A percentile compares a stretch with the other conserved stretches of the same genome.
phyloP scores from a whole-genome alignment of 192 early-diverging fungal species.

The Podila epigama region DNA sequence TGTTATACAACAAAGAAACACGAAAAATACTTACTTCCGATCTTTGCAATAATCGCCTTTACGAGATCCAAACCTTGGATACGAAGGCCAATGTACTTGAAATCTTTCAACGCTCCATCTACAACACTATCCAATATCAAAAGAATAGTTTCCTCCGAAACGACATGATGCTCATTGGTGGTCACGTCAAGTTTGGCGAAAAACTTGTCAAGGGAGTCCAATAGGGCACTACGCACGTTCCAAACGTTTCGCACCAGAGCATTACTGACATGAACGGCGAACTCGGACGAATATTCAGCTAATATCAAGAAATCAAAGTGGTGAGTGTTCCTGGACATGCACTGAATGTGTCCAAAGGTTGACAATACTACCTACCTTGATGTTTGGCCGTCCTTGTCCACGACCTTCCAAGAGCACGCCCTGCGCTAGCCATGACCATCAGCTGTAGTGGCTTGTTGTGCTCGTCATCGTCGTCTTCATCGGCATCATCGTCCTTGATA shows the following conservation, averaged over 20 bases:
- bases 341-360: not conserved
- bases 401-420: conserved; percentile 67
- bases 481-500: conserved; percentile 51
- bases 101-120: conserved; percentile 59
- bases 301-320: not conserved
- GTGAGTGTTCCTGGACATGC: not conserved
- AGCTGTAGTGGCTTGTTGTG: conserved; percentile 66
- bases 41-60: conserved; percentile 39
- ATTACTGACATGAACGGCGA: conserved; percentile 55
- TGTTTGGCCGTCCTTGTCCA: conserved; percentile 51
- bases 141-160: conserved; percentile 27
- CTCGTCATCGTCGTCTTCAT: conserved; percentile 67
- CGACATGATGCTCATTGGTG: not conserved
- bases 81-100: conserved; percentile 70
- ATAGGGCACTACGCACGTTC: conserved; percentile 80
- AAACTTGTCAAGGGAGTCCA: conserved; percentile 70
- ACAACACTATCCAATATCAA: conserved; percentile 52
- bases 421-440: conserved; percentile 71
- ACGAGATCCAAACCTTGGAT: conserved; percentile 62
- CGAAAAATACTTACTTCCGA: conserved; percentile 46
- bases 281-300: conserved; percentile 52
- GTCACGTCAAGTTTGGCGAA: conserved; percentile 45
- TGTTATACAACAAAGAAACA: too few relatives aligned
- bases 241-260: conserved; percentile 76
- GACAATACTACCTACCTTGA: conserved; percentile 59